Percentiles rank a stretch among this genome's conserved stretches.
These are phyloP conservation scores for Cinnamomum chago DNA, from an alignment of 164 flowering plant genomes.

Conservation along the genomic window DNA sequence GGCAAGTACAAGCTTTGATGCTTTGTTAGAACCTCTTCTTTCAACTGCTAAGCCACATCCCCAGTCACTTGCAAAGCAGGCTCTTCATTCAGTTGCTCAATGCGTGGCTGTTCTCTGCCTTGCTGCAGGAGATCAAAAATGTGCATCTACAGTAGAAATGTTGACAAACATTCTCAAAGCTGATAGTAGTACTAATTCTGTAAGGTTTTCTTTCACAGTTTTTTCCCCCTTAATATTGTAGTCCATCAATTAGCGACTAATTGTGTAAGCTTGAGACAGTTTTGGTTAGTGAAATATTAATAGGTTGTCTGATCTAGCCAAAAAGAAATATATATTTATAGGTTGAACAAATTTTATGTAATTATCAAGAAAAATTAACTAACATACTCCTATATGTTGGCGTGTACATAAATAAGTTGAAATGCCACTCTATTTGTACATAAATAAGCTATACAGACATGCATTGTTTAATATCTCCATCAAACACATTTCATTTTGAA, in stretches of 20 bases:
- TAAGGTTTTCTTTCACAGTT: slow-evolving; percentile 25
- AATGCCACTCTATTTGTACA: not conserved
- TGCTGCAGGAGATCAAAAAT: slow-evolving; percentile 90
- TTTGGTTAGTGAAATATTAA: not conserved
- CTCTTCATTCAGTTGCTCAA: slow-evolving; percentile 88
- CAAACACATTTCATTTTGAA: not conserved
- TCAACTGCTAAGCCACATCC: slow-evolving; percentile 89
- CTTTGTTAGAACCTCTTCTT: slow-evolving; percentile 86
- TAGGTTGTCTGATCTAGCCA: no score
- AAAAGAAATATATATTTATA: no score
- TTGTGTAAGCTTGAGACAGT: not conserved
- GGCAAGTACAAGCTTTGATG: slow-evolving; percentile 87
- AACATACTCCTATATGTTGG: not conserved
- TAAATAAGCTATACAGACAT: not conserved
- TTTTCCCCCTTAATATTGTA: not conserved
- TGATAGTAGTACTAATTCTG: slow-evolving; percentile 68
- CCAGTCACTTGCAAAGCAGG: slow-evolving; percentile 87
- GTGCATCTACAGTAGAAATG: slow-evolving; percentile 90
- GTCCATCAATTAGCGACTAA: not conserved
- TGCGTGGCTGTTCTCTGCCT: slow-evolving; percentile 99
- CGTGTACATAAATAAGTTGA: not conserved
- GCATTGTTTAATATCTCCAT: not conserved
- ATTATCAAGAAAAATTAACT: not conserved
- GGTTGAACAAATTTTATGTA: not conserved
- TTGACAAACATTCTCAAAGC: slow-evolving; percentile 75